These are phyloP conservation scores for Strobilomyces dryophilus DNA, from an alignment of 768 basidiomycete genomes.

Conservation along the genomic window DNA sequence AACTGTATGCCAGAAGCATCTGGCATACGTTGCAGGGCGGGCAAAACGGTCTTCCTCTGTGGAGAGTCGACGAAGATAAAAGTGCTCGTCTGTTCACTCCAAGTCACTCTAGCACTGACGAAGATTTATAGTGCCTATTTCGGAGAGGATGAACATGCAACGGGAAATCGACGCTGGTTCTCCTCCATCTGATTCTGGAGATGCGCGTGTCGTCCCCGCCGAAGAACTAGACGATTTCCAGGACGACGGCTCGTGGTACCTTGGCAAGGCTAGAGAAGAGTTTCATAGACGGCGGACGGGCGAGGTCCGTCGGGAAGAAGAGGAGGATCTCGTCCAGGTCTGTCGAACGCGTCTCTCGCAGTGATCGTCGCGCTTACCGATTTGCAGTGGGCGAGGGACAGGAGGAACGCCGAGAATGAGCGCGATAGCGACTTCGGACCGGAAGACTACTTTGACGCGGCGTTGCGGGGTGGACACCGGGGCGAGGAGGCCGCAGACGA, in stretches of 20 bases:
- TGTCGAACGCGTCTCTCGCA: conserved; percentile 15
- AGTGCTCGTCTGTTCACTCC: conserved; percentile 6
- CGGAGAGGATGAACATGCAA: conserved; percentile 18
- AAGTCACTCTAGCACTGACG: conserved; percentile 6
- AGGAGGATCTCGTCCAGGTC: conserved; percentile 74
- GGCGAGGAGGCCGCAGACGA: conserved; percentile 68
- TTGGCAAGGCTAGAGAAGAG: conserved; percentile 79
- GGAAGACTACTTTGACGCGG: conserved; percentile 79
- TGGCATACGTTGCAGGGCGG: conserved; percentile 81
- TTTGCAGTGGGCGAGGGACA: conserved; percentile 71
- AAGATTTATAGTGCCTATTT: conserved; percentile 17
- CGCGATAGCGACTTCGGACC: conserved; percentile 72
- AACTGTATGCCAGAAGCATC: conserved; percentile 77
- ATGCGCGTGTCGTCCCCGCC: conserved; percentile 7
- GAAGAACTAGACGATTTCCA: conserved; percentile 27
- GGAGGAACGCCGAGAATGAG: conserved; percentile 66
- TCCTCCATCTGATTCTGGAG: conserved; percentile 1
- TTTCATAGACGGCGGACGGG: conserved; percentile 54
- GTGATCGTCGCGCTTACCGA: conserved; percentile 1
- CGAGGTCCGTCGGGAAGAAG: conserved; percentile 42
- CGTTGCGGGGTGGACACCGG: conserved; percentile 52
- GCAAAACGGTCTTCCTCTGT: conserved; percentile 61
- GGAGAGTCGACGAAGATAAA: conserved; percentile 54
- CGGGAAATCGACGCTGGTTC: conserved; percentile 25
- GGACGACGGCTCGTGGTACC: conserved; percentile 71